Evolutionary conservation across 306 rosid genomes (phyloP).

Genomic region (Cicer arietinum): DNA sequence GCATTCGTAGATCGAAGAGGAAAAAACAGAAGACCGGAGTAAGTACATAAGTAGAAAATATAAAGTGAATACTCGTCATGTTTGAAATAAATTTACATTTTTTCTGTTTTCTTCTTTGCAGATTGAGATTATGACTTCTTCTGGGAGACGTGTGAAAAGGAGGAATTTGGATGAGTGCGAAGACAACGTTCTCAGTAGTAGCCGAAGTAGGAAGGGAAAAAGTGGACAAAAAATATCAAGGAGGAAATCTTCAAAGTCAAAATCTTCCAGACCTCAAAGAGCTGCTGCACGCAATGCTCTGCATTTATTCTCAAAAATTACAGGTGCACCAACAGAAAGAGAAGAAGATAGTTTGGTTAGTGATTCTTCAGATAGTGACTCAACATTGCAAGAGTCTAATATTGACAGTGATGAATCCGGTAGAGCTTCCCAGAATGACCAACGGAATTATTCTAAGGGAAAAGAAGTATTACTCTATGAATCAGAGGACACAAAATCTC

Average conservation of each 20-base stretch:
- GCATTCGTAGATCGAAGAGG: conserved; percentile 80
- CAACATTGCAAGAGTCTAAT: conserved; percentile 65
- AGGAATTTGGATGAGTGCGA: conserved; percentile 88
- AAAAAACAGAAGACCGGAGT: conserved; percentile 81
- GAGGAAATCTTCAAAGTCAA: conserved; percentile 69
- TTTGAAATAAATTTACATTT: conserved; percentile 37
- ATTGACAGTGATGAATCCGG: conserved; percentile 85
- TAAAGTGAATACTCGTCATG: conserved; percentile 7
- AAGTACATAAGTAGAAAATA: conserved; percentile 48
- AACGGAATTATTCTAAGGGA: conserved; percentile 63
- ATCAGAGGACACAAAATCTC: conserved; percentile 56
- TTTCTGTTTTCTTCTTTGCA: conserved; percentile 39
- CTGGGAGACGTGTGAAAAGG: conserved; percentile 96
- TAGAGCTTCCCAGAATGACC: conserved; percentile 57
- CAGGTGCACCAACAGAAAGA: conserved; percentile 75
- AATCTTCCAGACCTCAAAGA: conserved; percentile 91
- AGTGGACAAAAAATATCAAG: conserved; percentile 62
- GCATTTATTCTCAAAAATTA: conserved; percentile 77
- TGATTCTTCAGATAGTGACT: conserved; percentile 85
- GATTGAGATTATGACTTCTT: conserved; percentile 86
- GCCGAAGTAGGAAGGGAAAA: conserved; percentile 65
- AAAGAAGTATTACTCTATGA: conserved; percentile 66
- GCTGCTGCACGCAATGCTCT: conserved; percentile 97
- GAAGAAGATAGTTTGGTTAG: conserved; percentile 78
- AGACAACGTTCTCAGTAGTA: conserved; percentile 54